Evolutionary conservation across 768 basidiomycete genomes (phyloP), one percentile per base, ranked within the genome.

Genomic region (Hericium rajendrae): DNA sequence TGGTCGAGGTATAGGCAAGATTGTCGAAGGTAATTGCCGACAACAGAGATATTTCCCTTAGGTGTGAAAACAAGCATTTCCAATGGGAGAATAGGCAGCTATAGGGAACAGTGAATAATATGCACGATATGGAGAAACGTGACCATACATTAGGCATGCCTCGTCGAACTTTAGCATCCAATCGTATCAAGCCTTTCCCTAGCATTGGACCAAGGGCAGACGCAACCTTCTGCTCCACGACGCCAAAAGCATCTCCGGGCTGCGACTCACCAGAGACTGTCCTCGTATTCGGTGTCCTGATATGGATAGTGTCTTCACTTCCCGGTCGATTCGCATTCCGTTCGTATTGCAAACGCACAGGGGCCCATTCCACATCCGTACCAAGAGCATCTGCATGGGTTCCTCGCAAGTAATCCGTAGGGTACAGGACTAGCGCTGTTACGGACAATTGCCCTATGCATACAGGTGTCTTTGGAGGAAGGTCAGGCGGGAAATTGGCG

Each of bases 11-110:
- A 75, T 8, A 94, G 73, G 41, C 78, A 79, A 59, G 79, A 78
- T 57, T 81, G 77, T 22, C 83, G 80, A 52, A 98, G 79, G 65
- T 84, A 84, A 65, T 82, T 77, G 60, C 90, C 85, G 60, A 99
- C 87, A 55, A 87, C 84, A 37, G 78, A 73, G 60, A 98, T 87
- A 71, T 97, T 94, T 37, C 91, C 90, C 69, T 95, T 97, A 4
- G 92, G 91, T 5, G 95, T 95, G 71, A 89, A 95, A 32, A 97
- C 84, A 40, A 97, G 81, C 70, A 97, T 80, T 66, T 88, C 86
- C 16, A 97, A 76, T 20, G 85, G 82, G 48, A 95, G 76, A 55
- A 93, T 89, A 51, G 89, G 88, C 54, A 88, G 77, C 91, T 94
- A 70, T 10, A 59, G 53, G 37, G n/a, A 12, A 16, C 28, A 53